Percentiles rank a stretch among this genome's conserved stretches.
Conservation (phyloP, 768 basidiomycete species). For the Paxillus involutus region DNA sequence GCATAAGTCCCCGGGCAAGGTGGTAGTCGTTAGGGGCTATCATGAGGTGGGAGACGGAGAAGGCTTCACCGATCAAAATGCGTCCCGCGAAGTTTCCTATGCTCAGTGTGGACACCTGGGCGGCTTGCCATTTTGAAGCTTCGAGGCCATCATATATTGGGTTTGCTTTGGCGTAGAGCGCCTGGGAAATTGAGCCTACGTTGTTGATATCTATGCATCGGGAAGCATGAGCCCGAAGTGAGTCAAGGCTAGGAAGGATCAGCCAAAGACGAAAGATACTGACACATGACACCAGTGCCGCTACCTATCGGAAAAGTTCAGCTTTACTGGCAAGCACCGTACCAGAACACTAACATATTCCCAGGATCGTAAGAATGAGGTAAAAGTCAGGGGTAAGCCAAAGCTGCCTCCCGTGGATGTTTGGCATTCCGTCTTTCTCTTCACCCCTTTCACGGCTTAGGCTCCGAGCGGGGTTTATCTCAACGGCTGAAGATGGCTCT, state of each 20-base stretch:
- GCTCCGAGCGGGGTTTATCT: slow-evolving; percentile 21
- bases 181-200: slow-evolving; percentile 77
- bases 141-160: slow-evolving; percentile 61
- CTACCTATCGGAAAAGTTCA: slow-evolving; percentile 43
- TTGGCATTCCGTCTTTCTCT: slow-evolving; percentile 35
- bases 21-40: not conserved
- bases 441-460: not conserved
- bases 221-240: slow-evolving; percentile 2
- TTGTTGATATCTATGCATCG: slow-evolving; percentile 71
- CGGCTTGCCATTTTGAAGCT: slow-evolving; percentile 74
- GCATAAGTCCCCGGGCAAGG: no score
- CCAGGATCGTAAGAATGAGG: slow-evolving; percentile 55
- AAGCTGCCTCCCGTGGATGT: slow-evolving; percentile 55
- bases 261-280: slow-evolving; percentile 16
- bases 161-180: slow-evolving; percentile 59
- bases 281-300: slow-evolving; percentile 78
- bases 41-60: not conserved
- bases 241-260: not conserved
- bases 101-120: slow-evolving; percentile 82
- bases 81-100: slow-evolving; percentile 81
- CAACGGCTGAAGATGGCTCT: slow-evolving; percentile 13
- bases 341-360: slow-evolving; percentile 47
- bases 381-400: slow-evolving; percentile 60
- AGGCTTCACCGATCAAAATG: slow-evolving; percentile 61
- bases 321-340: not conserved